Base-by-base conservation (phyloP, 108 stramenopile species). In the Nitzschia sp. region DNA sequence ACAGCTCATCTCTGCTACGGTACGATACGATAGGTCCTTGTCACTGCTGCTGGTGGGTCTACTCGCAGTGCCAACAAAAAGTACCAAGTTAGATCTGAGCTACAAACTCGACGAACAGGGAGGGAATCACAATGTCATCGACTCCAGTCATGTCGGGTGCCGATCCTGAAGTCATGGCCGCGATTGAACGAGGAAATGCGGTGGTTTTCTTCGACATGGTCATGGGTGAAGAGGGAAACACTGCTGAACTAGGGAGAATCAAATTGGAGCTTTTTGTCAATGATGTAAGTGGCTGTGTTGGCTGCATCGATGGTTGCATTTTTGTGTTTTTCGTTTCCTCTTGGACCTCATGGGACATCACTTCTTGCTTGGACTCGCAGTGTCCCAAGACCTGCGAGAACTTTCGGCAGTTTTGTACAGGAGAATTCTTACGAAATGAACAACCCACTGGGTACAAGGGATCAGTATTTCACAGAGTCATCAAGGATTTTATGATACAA, bases 191-290 rank as follows among this genome's bases (percentile, higher is more conserved):
- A 38, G 93, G 93, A 29, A 95, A 92, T 75, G 73, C 63, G 7
- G 91, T 91, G 0, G 94, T 93, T 10, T 95, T 95, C 69, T 85
- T 95, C 17, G 94, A 95, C 64, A 70, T 95, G 10, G 79, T 58
- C 6, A 37, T 93, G 56, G 94, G 89, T 6, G 79, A 80, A 20
- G 75, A 41, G 22, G 72, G 78, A 53, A 85, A 84, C 24, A 79
- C 83, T 8, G 83, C 81, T 43, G 85, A 90, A 8, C 70, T 96
- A 50, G 98, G 98, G 26, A 74, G 98, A 22, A 96, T 98, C 78
- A 96, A 97, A 71, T 63, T 98, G 69, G 96, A 98, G 81, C 84
- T 98, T 42, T 97, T 97, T 78, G 83, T 82, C 21, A 81, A 92
- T 57, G 90, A 93, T 77, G 86, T 87, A 70, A 79, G 86, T 84